Evolutionary conservation across 1,139 yeast species (phyloP), one percentile per base, ranked within the genome.

Genomic region (Geotrichum restrictum): DNA sequence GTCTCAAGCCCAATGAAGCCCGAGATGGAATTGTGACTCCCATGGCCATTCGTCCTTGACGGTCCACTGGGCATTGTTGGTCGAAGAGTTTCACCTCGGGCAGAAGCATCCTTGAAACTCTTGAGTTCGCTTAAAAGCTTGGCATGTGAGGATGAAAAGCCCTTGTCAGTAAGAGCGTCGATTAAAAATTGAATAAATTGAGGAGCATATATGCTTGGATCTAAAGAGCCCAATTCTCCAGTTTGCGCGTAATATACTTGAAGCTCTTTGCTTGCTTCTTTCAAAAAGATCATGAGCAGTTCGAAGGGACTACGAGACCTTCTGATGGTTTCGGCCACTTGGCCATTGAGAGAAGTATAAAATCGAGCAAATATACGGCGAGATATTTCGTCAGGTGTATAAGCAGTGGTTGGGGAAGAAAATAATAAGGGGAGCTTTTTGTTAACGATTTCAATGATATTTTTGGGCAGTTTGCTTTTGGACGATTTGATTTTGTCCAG

Each of bases 261-360:
- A 37, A 85, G 65, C 64, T 84, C 91, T 59, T 80, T 83, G 53
- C 81, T 80, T 7, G 87, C 82, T 55, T 80, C 75, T 22, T 83
- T 76, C 19, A 84, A 79, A 64, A 85, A 87, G 64, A 78, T 74
- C 73, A 83, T 78, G 7, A 86, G 77, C 49, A 86, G 69, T 54
- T 81, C 85, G 59, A 84, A 91, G 1, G 82, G 79, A 36, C 79
- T 75, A 39, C 73, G 72, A 53, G 76, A 73, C 21, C 75, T 65
- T 41, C 67, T 64, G 48, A 68, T 56, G 58, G 51, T 51, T 16
- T 50, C 52, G 8, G 53, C 49, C 3, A 37, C 43, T 33, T 31
- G 42, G 10, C 49, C 54, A 18, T 49, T 31, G 27, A 51, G 43
- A n/a, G 51, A 40, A 2, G 50, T 47, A 27, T 48, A 51, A 36